A percentile compares a stretch with the other conserved stretches of the same genome.
These are phyloP conservation scores for Acrocalymma vagum DNA, from an alignment of 2,329 filamentous ascomycete species.

Conservation along the genomic window DNA sequence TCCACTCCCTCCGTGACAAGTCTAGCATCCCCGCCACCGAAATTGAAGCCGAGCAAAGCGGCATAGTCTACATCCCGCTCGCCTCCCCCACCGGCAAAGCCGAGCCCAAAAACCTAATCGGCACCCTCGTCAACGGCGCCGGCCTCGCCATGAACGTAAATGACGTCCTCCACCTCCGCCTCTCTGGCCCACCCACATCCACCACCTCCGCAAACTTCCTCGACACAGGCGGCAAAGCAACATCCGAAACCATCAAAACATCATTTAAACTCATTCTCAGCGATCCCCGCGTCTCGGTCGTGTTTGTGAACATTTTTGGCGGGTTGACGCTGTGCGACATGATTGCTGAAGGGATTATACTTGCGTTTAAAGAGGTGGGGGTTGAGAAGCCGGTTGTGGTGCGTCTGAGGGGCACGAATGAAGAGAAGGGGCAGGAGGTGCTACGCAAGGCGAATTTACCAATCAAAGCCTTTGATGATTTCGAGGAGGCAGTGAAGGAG, in stretches of 20 bases:
- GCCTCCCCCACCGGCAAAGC: constrained; percentile 22
- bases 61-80: constrained; percentile 81
- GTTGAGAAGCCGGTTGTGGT: constrained; percentile 76
- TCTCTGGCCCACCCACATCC: constrained; percentile 57
- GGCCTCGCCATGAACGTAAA: constrained; percentile 92
- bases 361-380: constrained; percentile 75
- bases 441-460: constrained; percentile 73
- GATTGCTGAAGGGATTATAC: constrained; percentile 78
- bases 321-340: constrained; percentile 79
- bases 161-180: constrained; percentile 73
- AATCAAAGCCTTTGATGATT: constrained; percentile 76
- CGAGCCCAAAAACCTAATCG: constrained; percentile 69
- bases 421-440: constrained; percentile 73
- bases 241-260: constrained; percentile 78
- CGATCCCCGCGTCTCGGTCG: constrained; percentile 75
- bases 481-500: constrained; percentile 68
- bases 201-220: constrained; percentile 83
- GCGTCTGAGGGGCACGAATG: constrained; percentile 77
- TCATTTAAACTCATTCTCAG: constrained; percentile 77
- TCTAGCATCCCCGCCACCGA: constrained; percentile 64
- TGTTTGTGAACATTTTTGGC: constrained; percentile 77
- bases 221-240: constrained; percentile 90
- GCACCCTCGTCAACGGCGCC: constrained; percentile 87
- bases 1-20: constrained; percentile 66
- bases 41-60: constrained; percentile 70